Conservation (phyloP, 2,329 filamentous ascomycete genomes). For the Trichoderma gracile region DNA sequence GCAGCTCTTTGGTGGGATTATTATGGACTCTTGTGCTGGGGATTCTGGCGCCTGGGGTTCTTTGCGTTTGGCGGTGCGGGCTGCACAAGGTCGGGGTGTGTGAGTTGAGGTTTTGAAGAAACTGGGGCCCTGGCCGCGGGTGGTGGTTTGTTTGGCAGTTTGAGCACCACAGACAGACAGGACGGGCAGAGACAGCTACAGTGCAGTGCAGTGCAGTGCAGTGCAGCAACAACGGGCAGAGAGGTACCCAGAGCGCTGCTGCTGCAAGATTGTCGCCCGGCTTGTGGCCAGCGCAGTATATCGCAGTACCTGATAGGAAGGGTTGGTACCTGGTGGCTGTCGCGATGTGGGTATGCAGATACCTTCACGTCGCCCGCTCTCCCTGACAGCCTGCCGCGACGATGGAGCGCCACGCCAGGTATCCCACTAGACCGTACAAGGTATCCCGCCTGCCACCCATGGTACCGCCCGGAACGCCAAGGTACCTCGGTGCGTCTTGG, state of each 20-base stretch:
- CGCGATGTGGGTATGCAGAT: not conserved
- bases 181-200: too few relatives aligned
- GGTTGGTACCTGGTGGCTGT: not conserved
- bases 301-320: not conserved
- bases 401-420: not conserved
- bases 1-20: not conserved
- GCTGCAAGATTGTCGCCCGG: slow-evolving; percentile 2
- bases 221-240: too few relatives aligned
- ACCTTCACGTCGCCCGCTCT: not conserved
- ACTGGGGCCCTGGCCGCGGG: slow-evolving; percentile 14
- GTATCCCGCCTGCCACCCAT: not conserved
- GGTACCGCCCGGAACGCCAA: not conserved
- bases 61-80: slow-evolving; percentile 13
- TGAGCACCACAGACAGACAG: not conserved
- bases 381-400: not conserved
- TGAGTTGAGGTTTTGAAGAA: slow-evolving; percentile 16
- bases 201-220: too few relatives aligned
- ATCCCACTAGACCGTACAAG: not conserved
- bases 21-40: not conserved
- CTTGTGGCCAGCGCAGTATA: slow-evolving; percentile 1
- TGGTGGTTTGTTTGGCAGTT: slow-evolving; percentile 10
- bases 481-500: too few relatives aligned
- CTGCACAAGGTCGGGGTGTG: slow-evolving; percentile 16
- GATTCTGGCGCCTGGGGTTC: not conserved
- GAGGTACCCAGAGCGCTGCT: not conserved